phyloP scores from a whole-genome alignment of 495 filamentous ascomycete species.

The Poronia punctata region DNA sequence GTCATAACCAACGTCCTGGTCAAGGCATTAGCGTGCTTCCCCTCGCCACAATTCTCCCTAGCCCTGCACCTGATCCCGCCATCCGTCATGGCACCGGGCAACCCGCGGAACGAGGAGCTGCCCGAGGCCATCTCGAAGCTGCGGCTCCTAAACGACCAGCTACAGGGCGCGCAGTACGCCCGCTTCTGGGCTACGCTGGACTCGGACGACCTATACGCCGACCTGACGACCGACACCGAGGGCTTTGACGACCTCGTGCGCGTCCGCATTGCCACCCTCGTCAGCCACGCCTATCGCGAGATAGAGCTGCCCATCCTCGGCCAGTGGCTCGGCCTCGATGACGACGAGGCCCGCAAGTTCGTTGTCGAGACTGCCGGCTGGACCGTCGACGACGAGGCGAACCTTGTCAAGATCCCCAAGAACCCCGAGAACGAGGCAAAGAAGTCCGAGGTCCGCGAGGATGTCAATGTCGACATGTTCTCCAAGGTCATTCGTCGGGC shows the following conservation, averaged over 20 bases:
- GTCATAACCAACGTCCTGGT: slow-evolving; percentile 97
- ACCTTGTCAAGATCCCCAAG: slow-evolving; percentile 58
- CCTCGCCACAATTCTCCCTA: slow-evolving; percentile 89
- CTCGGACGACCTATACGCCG: slow-evolving; percentile 91
- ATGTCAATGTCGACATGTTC: slow-evolving; percentile 91
- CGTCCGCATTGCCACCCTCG: slow-evolving; percentile 80
- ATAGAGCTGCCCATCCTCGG: slow-evolving; percentile 69
- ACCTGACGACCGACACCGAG: slow-evolving; percentile 84
- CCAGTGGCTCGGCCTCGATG: slow-evolving; percentile 78
- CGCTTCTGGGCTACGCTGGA: slow-evolving; percentile 92
- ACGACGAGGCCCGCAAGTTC: slow-evolving; percentile 68
- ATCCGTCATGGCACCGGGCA: slow-evolving; percentile 30
- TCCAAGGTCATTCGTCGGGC: slow-evolving; percentile 70
- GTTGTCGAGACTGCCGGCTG: slow-evolving; percentile 79
- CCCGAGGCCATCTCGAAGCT: slow-evolving; percentile 88
- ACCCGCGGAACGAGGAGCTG: slow-evolving; percentile 48
- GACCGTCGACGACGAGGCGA: slow-evolving; percentile 53
- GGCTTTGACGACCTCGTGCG: slow-evolving; percentile 97
- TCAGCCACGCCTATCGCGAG: slow-evolving; percentile 82
- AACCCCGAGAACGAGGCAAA: slow-evolving; percentile 99
- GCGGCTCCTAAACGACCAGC: slow-evolving; percentile 70
- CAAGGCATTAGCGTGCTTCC: slow-evolving; percentile 96
- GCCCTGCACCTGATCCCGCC: slow-evolving; percentile 80
- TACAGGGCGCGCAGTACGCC: slow-evolving; percentile 77
- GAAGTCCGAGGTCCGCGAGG: slow-evolving; percentile 91